Evolutionary conservation across 2,329 filamentous ascomycete species (phyloP), one percentile per base, ranked within the genome.

Genomic region (Beauveria pseudobassiana): DNA sequence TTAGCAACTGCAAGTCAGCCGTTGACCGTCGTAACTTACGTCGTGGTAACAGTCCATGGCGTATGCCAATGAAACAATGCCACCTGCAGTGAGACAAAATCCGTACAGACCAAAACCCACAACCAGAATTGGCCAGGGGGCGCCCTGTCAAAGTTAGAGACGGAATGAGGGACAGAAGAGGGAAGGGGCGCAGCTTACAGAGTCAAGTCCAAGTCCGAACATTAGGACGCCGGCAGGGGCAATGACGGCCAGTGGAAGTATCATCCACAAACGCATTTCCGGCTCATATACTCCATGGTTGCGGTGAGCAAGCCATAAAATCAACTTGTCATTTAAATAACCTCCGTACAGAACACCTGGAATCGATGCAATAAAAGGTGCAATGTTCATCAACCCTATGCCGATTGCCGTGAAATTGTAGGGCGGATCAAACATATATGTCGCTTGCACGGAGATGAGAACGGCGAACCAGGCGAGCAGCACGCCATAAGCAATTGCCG

Each of bases 201-300:
- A 63, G 16, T 67, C 65, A 3, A 73, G 59, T 0, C 74, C 74
- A 1, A 69, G 59, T 3, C 74, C 75, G 46, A 75, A 74, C 70
- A 76, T 73, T 3, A 75, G 67, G 2, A 75, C 34, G 0, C 75
- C 74, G 0, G 67, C 70, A 7, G 70, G 66, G 54, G 71, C 66
- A 0, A 69, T 48, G 3, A 76, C 20, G 0, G 71, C 69, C 1
- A 70, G 68, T 3, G 69, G 62, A 6, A 70, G 55, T 0, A 67
- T 62, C 14, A 65, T 64, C 48, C 68, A 77, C 6, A 78, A 64
- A 1, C 76, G 71, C 71, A 77, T 78, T 57, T 79, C 77, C 0
- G 77, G 75, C 63, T 78, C 76, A 54, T 75, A 77, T 14, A 75
- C 70, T 7, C 75, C 76, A 1, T 69, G 69, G 7, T 77, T 77